These are phyloP conservation scores for Dryas alaskensis DNA, from an alignment of 306 rosid genomes.

Conservation along the genomic window DNA sequence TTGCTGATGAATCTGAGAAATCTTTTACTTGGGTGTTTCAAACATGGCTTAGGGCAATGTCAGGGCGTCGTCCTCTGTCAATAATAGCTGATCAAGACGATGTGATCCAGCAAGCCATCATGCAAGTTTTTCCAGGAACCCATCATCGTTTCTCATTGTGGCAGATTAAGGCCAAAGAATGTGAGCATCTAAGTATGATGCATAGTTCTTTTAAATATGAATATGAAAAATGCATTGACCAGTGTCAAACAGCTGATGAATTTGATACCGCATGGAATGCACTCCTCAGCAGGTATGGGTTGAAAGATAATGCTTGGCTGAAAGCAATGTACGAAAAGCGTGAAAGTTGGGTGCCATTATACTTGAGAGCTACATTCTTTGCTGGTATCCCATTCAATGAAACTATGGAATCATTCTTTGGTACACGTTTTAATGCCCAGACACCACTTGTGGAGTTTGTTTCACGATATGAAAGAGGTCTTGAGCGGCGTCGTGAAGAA, in stretches of 20 bases:
- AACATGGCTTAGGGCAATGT: slow-evolving; percentile 88
- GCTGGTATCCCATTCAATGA: slow-evolving; percentile 82
- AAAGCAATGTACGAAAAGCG: slow-evolving; percentile 83
- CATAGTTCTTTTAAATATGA: slow-evolving; percentile 60
- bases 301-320: slow-evolving; percentile 74
- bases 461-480: slow-evolving; percentile 72
- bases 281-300: slow-evolving; percentile 63
- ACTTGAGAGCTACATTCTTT: slow-evolving; percentile 65
- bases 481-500: slow-evolving; percentile 83
- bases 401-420: slow-evolving; percentile 72
- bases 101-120: slow-evolving; percentile 71
- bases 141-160: slow-evolving; percentile 81
- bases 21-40: slow-evolving; percentile 89
- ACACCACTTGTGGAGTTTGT: slow-evolving; percentile 70
- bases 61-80: slow-evolving; percentile 72
- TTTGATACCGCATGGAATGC: slow-evolving; percentile 73
- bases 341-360: slow-evolving; percentile 80
- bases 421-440: slow-evolving; percentile 65
- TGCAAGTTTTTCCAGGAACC: slow-evolving; percentile 67
- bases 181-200: slow-evolving; percentile 55
- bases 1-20: slow-evolving; percentile 84
- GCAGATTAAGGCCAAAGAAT: slow-evolving; percentile 82
- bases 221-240: slow-evolving; percentile 74
- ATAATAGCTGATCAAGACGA: slow-evolving; percentile 87
- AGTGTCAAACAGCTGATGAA: slow-evolving; percentile 70